These are phyloP conservation scores for Panaeolus papilionaceus DNA, from an alignment of 768 basidiomycete species.

Conservation along the genomic window DNA sequence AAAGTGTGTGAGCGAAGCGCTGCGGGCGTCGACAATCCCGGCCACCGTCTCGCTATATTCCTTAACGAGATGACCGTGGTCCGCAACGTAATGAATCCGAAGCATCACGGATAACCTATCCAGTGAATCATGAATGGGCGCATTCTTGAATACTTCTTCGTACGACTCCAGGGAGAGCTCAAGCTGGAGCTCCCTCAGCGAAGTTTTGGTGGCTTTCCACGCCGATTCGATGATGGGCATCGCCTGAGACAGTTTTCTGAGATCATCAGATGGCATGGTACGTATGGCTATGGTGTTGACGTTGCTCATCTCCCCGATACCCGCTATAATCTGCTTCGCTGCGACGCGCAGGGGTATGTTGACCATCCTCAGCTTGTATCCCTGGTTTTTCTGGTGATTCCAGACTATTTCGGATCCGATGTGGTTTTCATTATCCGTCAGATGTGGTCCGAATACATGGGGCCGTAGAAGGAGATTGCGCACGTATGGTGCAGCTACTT, in stretches of 20 bases:
- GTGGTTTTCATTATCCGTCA: not conserved
- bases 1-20: conserved; percentile 2
- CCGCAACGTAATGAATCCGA: not conserved
- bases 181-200: not conserved
- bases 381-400: not conserved
- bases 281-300: not conserved
- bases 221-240: not conserved
- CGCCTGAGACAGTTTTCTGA: not conserved
- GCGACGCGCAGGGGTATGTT: not conserved
- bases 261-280: not conserved
- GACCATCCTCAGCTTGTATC: not conserved
- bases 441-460: not conserved
- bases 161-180: not conserved
- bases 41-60: not conserved
- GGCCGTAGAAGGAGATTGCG: conserved; percentile 4
- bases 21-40: conserved; percentile 3
- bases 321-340: not conserved
- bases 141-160: not conserved
- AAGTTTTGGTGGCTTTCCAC: not conserved
- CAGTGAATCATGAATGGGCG: not conserved
- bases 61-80: not conserved
- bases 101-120: not conserved
- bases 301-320: not conserved
- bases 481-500: not conserved
- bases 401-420: not conserved